phyloP scores from a whole-genome alignment of 2,329 filamentous ascomycete species.

The Echinosphaeria canescens region DNA sequence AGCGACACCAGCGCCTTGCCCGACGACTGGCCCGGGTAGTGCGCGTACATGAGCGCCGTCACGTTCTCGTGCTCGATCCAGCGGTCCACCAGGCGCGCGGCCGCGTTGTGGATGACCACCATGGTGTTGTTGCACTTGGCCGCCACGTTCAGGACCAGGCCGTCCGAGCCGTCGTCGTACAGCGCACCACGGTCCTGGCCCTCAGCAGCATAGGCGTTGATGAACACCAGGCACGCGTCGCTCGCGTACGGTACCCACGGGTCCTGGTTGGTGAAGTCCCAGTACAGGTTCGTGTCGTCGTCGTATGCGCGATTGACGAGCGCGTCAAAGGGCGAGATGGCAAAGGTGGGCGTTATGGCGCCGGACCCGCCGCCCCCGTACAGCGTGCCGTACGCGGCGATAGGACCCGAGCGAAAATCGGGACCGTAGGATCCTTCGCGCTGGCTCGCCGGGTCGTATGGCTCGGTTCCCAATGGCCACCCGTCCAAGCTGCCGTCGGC shows the following conservation, averaged over 20 bases:
- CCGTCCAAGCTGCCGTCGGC: constrained; percentile 2
- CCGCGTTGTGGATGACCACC: constrained; percentile 43
- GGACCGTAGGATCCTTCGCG: too few species aligned
- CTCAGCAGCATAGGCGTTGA: constrained; percentile 51
- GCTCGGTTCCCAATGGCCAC: too few species aligned
- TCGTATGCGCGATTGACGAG: constrained; percentile 25
- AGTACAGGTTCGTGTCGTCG: constrained; percentile 34
- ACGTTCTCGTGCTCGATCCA: constrained; percentile 43
- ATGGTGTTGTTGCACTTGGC: constrained; percentile 36
- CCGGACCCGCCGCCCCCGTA: constrained; percentile 22
- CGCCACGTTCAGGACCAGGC: constrained; percentile 32
- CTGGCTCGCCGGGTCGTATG: too few species aligned
- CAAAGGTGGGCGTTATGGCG: constrained; percentile 14
- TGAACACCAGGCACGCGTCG: constrained; percentile 47
- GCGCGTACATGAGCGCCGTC: constrained; percentile 39
- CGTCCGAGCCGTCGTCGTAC: constrained; percentile 43
- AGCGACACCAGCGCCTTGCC: constrained; percentile 31
- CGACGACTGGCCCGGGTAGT: constrained; percentile 41
- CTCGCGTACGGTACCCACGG: constrained; percentile 25
- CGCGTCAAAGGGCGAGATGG: constrained; percentile 30
- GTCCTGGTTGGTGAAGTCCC: constrained; percentile 27
- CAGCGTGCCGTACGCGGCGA: constrained; percentile 20
- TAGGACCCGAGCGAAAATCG: constrained; percentile 3
- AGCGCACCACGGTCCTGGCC: constrained; percentile 40
- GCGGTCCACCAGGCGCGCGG: constrained; percentile 32